Base-by-base conservation (phyloP, 2,329 filamentous ascomycete genomes). In the Akanthomyces dipterigenus region DNA sequence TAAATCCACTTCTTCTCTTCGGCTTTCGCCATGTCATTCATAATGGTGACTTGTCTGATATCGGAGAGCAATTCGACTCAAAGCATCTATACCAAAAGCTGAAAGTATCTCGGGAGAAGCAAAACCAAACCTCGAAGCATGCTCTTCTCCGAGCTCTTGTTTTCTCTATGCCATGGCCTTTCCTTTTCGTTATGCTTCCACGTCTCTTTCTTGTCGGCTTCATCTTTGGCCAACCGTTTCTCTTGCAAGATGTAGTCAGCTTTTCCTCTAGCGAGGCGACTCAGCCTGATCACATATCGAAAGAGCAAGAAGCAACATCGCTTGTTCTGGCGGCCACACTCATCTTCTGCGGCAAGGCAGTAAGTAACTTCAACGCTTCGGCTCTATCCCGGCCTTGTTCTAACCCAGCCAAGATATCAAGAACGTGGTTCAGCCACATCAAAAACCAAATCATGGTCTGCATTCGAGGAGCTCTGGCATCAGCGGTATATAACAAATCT, bases 401-500 rank as follows among this genome's bases (percentile, higher is more conserved):
- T 28, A 28, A 28, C 28, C 9, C 34, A 36, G 34, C 31, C 38
- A 26, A 55, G 58, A 20, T 61, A 2, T 46, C 49, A 8, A 45
- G 40, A 24, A 53, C 20, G 6, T 54, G 50, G 28, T 61, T 43
- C 34, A 53, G 50, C 16, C 58, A 55, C 12, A 46, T 54, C n/a
- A 26, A 16, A 14, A 54, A 61, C 16, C 58, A 61, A 14, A 38
- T 61, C 16, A 61, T 31, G 22, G 38, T 40, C 11, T 31, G 22
- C 12, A 36, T 61, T 6, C 28, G 58, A 36, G 58, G 50, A 5
- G 18, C 22, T 20, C 26, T 61, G 2, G 20, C 24, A 24, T 40
- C 50, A 9, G 58, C 58, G 8, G 38, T 61, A 26, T 61, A 46
- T 16, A 11, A 49, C 11, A 61, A 61, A n/a, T 48, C 50, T n/a